These are phyloP conservation scores for Nitzschia putrida DNA, from an alignment of 108 stramenopile species.

Conservation along the genomic window DNA sequence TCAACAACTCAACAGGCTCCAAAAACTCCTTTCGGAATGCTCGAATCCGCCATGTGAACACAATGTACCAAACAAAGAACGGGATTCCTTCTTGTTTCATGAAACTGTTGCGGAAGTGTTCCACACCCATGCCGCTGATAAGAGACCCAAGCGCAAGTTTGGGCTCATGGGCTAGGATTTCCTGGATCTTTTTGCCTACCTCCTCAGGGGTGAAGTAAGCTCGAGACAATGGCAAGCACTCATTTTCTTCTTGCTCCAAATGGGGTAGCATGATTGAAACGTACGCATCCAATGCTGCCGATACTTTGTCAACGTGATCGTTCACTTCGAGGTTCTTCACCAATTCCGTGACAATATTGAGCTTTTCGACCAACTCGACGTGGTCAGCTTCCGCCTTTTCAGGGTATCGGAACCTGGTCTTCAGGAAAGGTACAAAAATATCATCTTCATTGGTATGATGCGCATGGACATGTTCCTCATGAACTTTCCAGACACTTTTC, in stretches of 20 bases:
- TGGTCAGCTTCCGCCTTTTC: slow-evolving; percentile 48
- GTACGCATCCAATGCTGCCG: slow-evolving; percentile 26
- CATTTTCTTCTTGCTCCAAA: slow-evolving; percentile 49
- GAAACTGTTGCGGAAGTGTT: slow-evolving; percentile 36
- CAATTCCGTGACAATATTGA: slow-evolving; percentile 29
- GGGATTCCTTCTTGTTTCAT: slow-evolving; percentile 46
- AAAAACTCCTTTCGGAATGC: slow-evolving; percentile 10
- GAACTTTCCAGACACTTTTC: slow-evolving; percentile 30
- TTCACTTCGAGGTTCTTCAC: slow-evolving; percentile 35
- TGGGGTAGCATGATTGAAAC: slow-evolving; percentile 37
- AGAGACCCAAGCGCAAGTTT: slow-evolving; percentile 30
- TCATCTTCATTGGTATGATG: slow-evolving; percentile 56
- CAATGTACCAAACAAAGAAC: slow-evolving; percentile 31
- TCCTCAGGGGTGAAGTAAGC: slow-evolving; percentile 51
- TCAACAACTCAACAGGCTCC: slow-evolving; percentile 19
- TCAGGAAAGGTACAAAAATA: slow-evolving; percentile 41
- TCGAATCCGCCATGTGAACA: slow-evolving; percentile 3
- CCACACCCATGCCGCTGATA: slow-evolving; percentile 21
- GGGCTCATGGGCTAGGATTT: slow-evolving; percentile 16
- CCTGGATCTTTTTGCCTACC: slow-evolving; percentile 9
- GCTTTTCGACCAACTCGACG: slow-evolving; percentile 29
- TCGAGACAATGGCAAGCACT: slow-evolving; percentile 36
- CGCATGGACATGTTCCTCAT: slow-evolving; percentile 35
- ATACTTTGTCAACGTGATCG: slow-evolving; percentile 22
- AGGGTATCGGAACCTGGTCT: slow-evolving; percentile 38